These are phyloP conservation scores for Phytophthora palmivora DNA, from an alignment of 352 stramenopile genomes.

Conservation along the genomic window DNA sequence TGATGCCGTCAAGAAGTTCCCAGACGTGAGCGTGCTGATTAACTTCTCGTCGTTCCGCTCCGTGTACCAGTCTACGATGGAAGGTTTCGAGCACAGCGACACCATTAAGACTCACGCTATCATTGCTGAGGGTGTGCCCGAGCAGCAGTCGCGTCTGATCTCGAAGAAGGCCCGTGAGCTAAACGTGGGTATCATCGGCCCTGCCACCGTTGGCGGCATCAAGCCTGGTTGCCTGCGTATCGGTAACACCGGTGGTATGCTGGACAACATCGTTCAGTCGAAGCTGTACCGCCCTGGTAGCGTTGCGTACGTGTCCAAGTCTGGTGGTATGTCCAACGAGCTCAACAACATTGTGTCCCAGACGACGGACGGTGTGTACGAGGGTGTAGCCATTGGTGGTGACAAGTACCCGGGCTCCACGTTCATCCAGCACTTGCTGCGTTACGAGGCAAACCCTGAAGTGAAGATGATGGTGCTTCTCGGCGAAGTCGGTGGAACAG, in stretches of 20 bases:
- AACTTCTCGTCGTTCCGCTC: constrained; percentile 98
- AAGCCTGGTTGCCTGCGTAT: constrained; percentile 97
- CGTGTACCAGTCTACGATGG: constrained; percentile 95
- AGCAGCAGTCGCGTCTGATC: constrained; percentile 95
- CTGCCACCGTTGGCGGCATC: constrained; percentile 97
- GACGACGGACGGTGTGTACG: constrained; percentile 96
- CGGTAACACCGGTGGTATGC: constrained; percentile 97
- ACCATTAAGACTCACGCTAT: constrained; percentile 97
- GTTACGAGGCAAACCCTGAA: constrained; percentile 96
- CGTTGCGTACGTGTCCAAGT: constrained; percentile 97
- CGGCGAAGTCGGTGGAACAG: constrained; percentile 95
- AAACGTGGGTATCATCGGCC: constrained; percentile 95
- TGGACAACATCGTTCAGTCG: constrained; percentile 98
- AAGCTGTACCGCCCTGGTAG: constrained; percentile 97
- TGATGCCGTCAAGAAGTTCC: constrained; percentile 93
- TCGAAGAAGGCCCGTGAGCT: constrained; percentile 93
- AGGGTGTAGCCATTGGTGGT: constrained; percentile 94
- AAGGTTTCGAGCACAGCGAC: constrained; percentile 93
- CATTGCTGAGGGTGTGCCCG: constrained; percentile 97
- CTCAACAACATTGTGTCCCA: constrained; percentile 98
- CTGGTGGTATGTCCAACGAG: constrained; percentile 97
- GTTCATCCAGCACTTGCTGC: constrained; percentile 97
- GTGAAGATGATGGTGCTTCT: constrained; percentile 97
- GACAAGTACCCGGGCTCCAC: constrained; percentile 97
- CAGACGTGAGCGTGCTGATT: constrained; percentile 94